Evolutionary conservation across 345 rosid species (phyloP).

Genomic region (Linum lewisii): DNA sequence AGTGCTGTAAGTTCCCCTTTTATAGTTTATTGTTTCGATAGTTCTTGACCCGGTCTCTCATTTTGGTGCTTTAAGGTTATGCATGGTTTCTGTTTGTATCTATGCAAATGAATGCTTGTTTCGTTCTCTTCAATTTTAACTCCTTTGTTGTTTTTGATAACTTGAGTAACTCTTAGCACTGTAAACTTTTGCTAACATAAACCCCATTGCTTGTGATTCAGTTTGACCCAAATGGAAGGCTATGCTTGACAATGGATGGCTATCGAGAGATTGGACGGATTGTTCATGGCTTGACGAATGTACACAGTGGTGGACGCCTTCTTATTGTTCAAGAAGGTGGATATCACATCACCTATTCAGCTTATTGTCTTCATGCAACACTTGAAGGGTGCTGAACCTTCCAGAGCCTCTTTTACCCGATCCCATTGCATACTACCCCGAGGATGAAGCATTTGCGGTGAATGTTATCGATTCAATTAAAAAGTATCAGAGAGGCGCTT

Average conservation of each 20-base stretch:
- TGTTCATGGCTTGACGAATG: conserved; percentile 35
- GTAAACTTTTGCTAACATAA: not conserved
- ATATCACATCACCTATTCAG: conserved; percentile 77
- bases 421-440: conserved; percentile 63
- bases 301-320: conserved; percentile 44
- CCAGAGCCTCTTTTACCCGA: conserved; percentile 41
- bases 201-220: conserved; percentile 15
- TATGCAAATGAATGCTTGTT: not conserved
- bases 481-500: conserved; percentile 29
- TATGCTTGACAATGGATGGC: conserved; percentile 74
- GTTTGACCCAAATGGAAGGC: conserved; percentile 95
- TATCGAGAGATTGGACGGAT: conserved; percentile 57
- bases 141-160: too few relatives aligned
- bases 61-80: not conserved
- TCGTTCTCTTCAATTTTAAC: too few relatives aligned
- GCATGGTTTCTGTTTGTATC: not conserved
- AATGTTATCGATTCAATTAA: conserved; percentile 45
- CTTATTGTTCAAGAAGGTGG: conserved; percentile 94
- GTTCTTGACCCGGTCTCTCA: not conserved
- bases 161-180: not conserved
- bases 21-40: too few relatives aligned
- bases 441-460: conserved; percentile 52
- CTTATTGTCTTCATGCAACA: conserved; percentile 80
- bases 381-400: conserved; percentile 69
- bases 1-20: conserved; percentile 63